Percentiles rank a stretch among this genome's conserved stretches.
These are phyloP conservation scores for Dendrothele bispora DNA, from an alignment of 768 basidiomycete genomes.

Conservation along the genomic window DNA sequence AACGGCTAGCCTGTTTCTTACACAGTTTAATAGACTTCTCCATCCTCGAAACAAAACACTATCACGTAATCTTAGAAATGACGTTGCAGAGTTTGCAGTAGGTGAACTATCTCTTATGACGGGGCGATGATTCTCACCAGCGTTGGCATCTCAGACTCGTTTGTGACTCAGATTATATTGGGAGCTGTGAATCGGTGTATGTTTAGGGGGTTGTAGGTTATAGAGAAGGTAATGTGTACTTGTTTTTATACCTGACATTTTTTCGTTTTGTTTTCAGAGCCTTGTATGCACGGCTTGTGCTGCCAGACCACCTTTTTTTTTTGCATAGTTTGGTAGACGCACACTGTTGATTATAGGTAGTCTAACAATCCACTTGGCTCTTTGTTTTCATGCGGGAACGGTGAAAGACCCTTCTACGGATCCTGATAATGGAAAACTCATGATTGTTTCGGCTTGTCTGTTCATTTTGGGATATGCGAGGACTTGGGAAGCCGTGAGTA, in stretches of 20 bases:
- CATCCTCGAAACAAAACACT: too few relatives aligned
- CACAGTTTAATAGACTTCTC: too few relatives aligned
- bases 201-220: slow-evolving; percentile 71
- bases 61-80: too few relatives aligned
- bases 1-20: too few relatives aligned
- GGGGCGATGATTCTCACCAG: slow-evolving; percentile 65
- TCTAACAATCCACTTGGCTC: slow-evolving; percentile 72
- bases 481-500: too few relatives aligned
- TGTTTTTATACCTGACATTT: too few relatives aligned
- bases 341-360: slow-evolving; percentile 66
- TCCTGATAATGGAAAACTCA: slow-evolving; percentile 53
- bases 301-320: neutral
- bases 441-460: slow-evolving; percentile 68
- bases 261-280: too few relatives aligned
- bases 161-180: slow-evolving; percentile 73
- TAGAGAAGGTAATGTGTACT: slow-evolving; percentile 72
- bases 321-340: slow-evolving; percentile 58
- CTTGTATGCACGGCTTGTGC: neutral
- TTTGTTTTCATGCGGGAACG: slow-evolving; percentile 74
- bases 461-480: slow-evolving; percentile 73
- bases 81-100: too few relatives aligned
- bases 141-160: slow-evolving; percentile 68
- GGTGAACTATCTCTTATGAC: slow-evolving; percentile 70
- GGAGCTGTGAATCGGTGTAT: slow-evolving; percentile 71
- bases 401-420: slow-evolving; percentile 51